Conservation (phyloP, 2,329 filamentous ascomycete species). For the Cladorrhinum sp. region DNA sequence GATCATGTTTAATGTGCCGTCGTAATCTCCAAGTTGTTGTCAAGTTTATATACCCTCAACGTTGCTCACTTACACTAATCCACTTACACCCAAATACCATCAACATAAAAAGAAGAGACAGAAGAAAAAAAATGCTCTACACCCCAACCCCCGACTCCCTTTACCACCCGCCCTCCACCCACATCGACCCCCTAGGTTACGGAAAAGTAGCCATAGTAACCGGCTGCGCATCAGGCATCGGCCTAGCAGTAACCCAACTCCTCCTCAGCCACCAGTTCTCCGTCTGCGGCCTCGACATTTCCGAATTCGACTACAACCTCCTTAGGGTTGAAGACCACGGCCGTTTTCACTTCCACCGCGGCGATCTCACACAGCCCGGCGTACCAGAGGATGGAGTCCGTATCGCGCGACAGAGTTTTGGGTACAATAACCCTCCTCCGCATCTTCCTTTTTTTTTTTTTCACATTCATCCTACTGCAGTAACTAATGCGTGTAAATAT, state of each 20-base stretch:
- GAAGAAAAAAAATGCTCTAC: background rate
- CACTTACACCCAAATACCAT: background rate
- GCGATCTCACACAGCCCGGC: constrained; percentile 31
- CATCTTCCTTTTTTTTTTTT: no score
- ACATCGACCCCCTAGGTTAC: constrained; percentile 29
- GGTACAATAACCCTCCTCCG: constrained; percentile 6
- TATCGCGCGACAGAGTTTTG: constrained; percentile 27
- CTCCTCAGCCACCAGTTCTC: constrained; percentile 32
- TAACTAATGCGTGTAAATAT: no score
- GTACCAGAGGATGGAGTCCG: constrained; percentile 34
- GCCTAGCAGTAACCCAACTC: constrained; percentile 33
- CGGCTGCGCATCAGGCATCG: constrained; percentile 34
- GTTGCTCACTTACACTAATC: no score
- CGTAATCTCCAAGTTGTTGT: background rate
- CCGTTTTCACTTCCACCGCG: constrained; percentile 35
- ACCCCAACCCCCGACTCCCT: constrained; percentile 4
- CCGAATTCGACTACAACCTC: constrained; percentile 32
- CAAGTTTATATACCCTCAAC: background rate
- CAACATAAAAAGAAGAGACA: background rate
- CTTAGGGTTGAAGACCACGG: constrained; percentile 28
- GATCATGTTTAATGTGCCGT: background rate
- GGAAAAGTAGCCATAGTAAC: constrained; percentile 32
- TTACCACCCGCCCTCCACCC: constrained; percentile 17
- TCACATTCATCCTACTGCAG: no score
- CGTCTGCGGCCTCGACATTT: constrained; percentile 33